Base-by-base conservation (phyloP, 139 green algal genomes). In the Coelastrella sp. region DNA sequence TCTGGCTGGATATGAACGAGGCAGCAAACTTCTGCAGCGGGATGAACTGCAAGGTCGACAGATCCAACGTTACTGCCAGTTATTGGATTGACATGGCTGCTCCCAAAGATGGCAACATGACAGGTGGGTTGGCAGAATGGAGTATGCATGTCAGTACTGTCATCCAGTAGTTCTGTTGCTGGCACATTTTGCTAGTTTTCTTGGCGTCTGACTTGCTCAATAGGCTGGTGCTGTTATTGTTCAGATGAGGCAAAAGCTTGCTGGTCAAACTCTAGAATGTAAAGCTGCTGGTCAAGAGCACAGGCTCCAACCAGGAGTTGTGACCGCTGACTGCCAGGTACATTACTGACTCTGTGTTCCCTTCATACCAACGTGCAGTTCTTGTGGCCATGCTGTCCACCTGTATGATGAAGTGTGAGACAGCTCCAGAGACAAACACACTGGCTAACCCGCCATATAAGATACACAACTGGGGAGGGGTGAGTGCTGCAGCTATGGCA, bases 1-100 rank as follows among this genome's bases (percentile, higher is more conserved):
- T 80, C 19, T 80, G 72, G 72, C 51, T 80, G 30, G 72, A 80
- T 21, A 80, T 80, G 72, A 66, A 62, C 38, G 72, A 82, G 53
- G 40, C 75, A 5, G 17, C 21, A 45, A 82, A 82, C 75, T 82
- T 82, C 53, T 82, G 75, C 75, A 37, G 34, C 13, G 75, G 75
- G 23, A 71, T 51, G 8, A 82, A 32, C 53, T 82, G 75, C 35
- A 25, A 53, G 34, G 35, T 43, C 2, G 53, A 69, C 6, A 25
- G 27, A 21, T 27, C 34, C 7, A 43, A 66, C 30, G 23, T 35
- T 23, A 66, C 51, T 19, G 38, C 37, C 11, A 38, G 45, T 23
- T 63, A 71, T 37, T 82, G 62, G 62, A 7, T 69, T 7, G 27
- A 69, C 62, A 69, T 69, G 27, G 62, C 62, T 23, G 21, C 30